Conservation (phyloP, 208 protist genomes). For the Crithidia mellificae region DNA sequence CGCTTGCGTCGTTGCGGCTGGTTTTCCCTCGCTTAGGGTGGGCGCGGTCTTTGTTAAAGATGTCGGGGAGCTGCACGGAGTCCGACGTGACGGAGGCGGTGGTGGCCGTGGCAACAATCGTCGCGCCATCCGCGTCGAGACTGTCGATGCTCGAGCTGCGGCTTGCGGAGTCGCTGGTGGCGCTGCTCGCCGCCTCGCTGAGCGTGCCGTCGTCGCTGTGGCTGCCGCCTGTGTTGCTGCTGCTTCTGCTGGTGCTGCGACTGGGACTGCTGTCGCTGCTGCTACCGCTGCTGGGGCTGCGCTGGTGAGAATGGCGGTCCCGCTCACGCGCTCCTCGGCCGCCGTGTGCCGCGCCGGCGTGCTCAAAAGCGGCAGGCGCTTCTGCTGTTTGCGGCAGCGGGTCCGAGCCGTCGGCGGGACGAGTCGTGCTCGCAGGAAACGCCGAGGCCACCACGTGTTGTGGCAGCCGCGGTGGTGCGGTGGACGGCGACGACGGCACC, state of each 20-base stretch:
- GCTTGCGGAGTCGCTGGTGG: neutral
- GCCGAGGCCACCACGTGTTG: no score
- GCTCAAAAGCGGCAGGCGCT: neutral
- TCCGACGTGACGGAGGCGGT: no score
- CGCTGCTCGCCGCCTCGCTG: neutral
- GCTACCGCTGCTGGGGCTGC: constrained; percentile 7
- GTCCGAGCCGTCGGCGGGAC: no score
- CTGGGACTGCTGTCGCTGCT: neutral
- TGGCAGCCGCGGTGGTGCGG: no score
- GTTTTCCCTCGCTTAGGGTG: no score
- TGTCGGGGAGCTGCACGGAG: neutral
- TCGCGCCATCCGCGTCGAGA: neutral
- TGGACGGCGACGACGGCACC: no score
- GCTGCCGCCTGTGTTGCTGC: neutral
- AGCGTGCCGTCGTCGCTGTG: neutral
- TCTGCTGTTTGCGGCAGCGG: no score
- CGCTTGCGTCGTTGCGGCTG: no score
- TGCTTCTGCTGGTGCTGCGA: no score
- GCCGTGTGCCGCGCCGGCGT: neutral
- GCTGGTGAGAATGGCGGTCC: neutral
- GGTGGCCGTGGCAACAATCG: neutral
- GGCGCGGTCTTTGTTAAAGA: constrained; percentile 1
- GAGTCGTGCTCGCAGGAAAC: no score
- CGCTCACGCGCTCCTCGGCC: neutral
- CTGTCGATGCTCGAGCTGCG: neutral